Evolutionary conservation across 352 stramenopile species (phyloP).

Genomic region (Phytophthora sp.): DNA sequence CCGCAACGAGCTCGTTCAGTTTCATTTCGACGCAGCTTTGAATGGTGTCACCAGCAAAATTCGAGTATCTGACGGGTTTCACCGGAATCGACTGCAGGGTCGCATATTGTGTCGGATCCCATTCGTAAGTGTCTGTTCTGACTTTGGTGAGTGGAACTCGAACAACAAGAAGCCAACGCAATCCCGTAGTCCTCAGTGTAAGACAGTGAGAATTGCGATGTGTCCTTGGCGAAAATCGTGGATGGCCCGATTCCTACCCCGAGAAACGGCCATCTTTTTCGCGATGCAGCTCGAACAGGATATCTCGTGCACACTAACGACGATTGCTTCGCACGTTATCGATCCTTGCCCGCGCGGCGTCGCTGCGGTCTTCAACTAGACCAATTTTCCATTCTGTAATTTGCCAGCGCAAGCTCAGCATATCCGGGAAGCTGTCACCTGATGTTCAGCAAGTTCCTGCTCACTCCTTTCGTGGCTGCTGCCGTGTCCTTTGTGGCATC

Average conservation of each 20-base stretch:
- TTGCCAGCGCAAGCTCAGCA: conserved; percentile 21
- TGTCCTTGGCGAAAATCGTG: conserved; percentile 9
- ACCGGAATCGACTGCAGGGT: conserved; percentile 13
- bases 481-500: conserved; percentile 11
- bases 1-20: conserved; percentile 5
- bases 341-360: neutral
- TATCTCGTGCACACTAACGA: conserved; percentile 8
- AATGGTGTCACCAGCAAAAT: conserved; percentile 8
- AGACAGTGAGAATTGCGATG: conserved; percentile 11
- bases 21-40: conserved; percentile 12
- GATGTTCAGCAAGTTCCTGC: conserved; percentile 18
- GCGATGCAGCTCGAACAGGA: conserved; percentile 8
- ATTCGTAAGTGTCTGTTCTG: conserved; percentile 4
- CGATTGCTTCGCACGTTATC: neutral
- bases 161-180: conserved; percentile 16
- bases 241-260: neutral
- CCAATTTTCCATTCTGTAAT: conserved; percentile 18
- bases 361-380: neutral
- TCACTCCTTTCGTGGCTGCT: conserved; percentile 5
- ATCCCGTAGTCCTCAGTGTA: conserved; percentile 10
- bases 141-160: conserved; percentile 13
- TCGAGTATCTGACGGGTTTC: conserved; percentile 12
- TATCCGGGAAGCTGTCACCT: neutral
- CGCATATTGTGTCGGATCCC: conserved; percentile 21
- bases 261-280: conserved; percentile 9